Evolutionary conservation across 2,329 filamentous ascomycete genomes (phyloP).

Genomic region (Xylariaceae sp.): DNA sequence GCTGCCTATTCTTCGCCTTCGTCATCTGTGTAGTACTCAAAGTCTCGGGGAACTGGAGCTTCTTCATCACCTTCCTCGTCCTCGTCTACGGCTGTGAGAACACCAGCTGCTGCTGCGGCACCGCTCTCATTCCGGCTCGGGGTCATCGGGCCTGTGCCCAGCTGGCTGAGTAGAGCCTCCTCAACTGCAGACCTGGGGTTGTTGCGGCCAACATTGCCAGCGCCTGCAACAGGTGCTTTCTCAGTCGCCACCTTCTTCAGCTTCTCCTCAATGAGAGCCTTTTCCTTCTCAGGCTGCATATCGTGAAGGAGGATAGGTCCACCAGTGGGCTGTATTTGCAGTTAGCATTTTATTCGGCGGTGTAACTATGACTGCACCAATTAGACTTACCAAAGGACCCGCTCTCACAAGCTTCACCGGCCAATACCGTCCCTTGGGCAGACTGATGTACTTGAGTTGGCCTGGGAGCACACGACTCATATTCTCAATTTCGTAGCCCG

Average conservation of each 20-base stretch:
- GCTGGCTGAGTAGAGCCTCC: constrained; percentile 27
- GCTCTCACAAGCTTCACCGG: constrained; percentile 61
- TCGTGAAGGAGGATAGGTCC: constrained; percentile 90
- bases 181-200: constrained; percentile 28
- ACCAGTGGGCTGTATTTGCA: constrained; percentile 67
- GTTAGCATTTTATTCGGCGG: constrained; percentile 40
- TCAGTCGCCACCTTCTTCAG: constrained; percentile 73
- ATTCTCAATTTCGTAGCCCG: constrained; percentile 93
- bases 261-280: constrained; percentile 84
- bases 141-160: constrained; percentile 20
- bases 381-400: constrained; percentile 53
- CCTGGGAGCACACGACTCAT: constrained; percentile 91
- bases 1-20: constrained; percentile 38
- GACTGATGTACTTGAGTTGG: constrained; percentile 94
- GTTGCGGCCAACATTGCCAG: constrained; percentile 11
- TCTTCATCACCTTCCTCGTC: constrained; percentile 71
- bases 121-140: constrained; percentile 13
- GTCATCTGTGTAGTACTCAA: constrained; percentile 73
- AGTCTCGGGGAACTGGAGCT: constrained; percentile 64
- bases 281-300: constrained; percentile 71
- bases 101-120: constrained; percentile 66
- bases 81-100: constrained; percentile 84
- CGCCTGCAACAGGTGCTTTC: constrained; percentile 52
- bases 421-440: constrained; percentile 85
- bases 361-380: not conserved